Base-by-base conservation (phyloP, 805 yeast species). In the Suhomyces sp. region DNA sequence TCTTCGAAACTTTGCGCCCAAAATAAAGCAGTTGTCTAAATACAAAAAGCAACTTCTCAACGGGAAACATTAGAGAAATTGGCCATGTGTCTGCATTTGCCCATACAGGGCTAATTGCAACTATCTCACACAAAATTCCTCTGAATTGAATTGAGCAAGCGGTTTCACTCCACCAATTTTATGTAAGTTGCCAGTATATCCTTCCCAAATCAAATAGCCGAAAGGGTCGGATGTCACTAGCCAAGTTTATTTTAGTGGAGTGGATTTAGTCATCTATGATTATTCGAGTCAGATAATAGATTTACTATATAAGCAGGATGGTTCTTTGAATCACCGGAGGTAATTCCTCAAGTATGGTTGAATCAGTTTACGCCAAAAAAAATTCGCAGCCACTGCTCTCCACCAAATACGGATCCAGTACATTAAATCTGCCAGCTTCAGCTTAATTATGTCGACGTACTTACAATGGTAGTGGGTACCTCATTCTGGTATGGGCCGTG, bases 391-490 rank as follows among this genome's bases (percentile, higher is more conserved):
- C 41, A 37, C 21, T 10, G 41, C 41, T 31, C 7, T 19, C 6
- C 31, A 27, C 31, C 31, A 27, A 2, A 4, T 27, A 27, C 31
- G n/a, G 31, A 27, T 27, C 31, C 7, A 31, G 15, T n/a, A n/a
- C 35, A 0, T 17, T n/a, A 31, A 31, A 31, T 31, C 8, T 6
- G 6, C 15, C 9, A n/a, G 35, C 17, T 10, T 41, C 44, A 7
- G 3, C 15, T 41, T 29, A 22, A 20, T 5, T 7, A 2, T 81
- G 81, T 41, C 64, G 76, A 51, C 82, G 82, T 43, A 80, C 83
- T 22, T 78, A 63, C 62, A 78, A 76, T 60, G 57, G 60, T 17
- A 70, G 77, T 15, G 72, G 73, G 68, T 70, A 52, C 57, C 60
- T 19, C 58, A 66, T 49, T 61, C 61, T 39, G 60, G 62, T 20